Evolutionary conservation across 2,329 filamentous ascomycete genomes (phyloP).

Genomic region (Pseudohalonectria lignicola): DNA sequence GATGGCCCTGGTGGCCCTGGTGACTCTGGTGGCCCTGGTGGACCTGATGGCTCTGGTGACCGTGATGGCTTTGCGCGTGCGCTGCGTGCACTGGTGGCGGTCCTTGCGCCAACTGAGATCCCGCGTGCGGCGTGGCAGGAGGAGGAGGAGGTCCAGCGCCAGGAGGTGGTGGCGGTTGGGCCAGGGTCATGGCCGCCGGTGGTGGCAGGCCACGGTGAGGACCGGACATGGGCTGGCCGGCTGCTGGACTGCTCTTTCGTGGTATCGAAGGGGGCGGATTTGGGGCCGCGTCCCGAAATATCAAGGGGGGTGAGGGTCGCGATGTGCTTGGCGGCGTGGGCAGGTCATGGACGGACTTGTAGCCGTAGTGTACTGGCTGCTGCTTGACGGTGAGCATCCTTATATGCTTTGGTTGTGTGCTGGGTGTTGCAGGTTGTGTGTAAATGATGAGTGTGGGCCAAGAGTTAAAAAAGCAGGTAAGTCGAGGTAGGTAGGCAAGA

Average conservation of each 20-base stretch:
- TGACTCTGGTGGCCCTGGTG: too few species aligned
- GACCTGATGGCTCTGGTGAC: too few species aligned
- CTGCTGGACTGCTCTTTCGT: slow-evolving; percentile 32
- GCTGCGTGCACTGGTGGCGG: slow-evolving; percentile 8
- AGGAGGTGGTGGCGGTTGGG: slow-evolving; percentile 16
- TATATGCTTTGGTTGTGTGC: slow-evolving; percentile 15
- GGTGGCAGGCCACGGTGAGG: slow-evolving; percentile 60
- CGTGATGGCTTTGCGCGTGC: neutral
- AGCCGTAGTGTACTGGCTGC: slow-evolving; percentile 48
- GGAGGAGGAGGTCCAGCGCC: neutral
- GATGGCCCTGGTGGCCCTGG: too few species aligned
- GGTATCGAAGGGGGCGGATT: slow-evolving; percentile 26
- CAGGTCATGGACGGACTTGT: slow-evolving; percentile 51
- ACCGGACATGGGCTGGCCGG: slow-evolving; percentile 51
- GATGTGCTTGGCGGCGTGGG: slow-evolving; percentile 45
- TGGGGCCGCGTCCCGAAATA: slow-evolving; percentile 33
- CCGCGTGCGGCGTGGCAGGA: neutral
- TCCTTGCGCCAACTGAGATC: slow-evolving; percentile 6
- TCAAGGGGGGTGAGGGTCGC: slow-evolving; percentile 43
- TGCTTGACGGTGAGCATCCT: slow-evolving; percentile 54
- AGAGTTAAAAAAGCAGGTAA: slow-evolving; percentile 4
- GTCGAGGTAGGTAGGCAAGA: slow-evolving; percentile 1
- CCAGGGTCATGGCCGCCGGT: slow-evolving; percentile 53
- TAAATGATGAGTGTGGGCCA: slow-evolving; percentile 3
- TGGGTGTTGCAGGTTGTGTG: slow-evolving; percentile 4